Percentiles rank a stretch among this genome's conserved stretches.
phyloP scores from a whole-genome alignment of 345 rosid genomes.

The Aurinia saxatilis region DNA sequence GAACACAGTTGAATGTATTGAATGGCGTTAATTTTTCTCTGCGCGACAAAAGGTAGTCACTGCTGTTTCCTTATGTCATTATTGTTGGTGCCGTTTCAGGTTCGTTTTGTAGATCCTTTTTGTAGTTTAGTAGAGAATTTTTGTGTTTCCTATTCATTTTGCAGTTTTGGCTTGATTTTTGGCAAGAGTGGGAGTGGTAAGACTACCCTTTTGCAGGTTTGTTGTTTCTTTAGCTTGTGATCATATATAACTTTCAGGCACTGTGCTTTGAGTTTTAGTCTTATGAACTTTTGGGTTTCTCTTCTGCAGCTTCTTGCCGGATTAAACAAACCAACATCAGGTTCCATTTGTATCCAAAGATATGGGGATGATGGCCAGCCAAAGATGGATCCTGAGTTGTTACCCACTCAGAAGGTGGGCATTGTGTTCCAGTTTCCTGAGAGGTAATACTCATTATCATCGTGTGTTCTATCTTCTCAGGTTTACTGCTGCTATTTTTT shows the following conservation, averaged over 20 bases:
- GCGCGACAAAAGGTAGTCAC: constrained; percentile 54
- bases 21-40: constrained; percentile 69
- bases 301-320: constrained; percentile 79
- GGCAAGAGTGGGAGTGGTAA: constrained; percentile 97
- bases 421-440: constrained; percentile 96
- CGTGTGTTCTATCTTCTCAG: background rate
- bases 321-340: constrained; percentile 75
- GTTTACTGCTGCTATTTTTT: background rate
- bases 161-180: constrained; percentile 90
- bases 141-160: constrained; percentile 9
- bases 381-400: constrained; percentile 30
- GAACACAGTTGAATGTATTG: constrained; percentile 65
- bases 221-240: background rate
- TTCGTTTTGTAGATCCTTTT: too few relatives aligned
- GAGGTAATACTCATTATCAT: constrained; percentile 39
- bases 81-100: too few relatives aligned
- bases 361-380: constrained; percentile 55
- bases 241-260: background rate
- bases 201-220: constrained; percentile 88
- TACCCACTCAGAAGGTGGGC: constrained; percentile 73
- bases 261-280: background rate
- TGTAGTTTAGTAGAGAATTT: too few relatives aligned
- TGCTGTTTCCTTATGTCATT: background rate
- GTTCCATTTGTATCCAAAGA: constrained; percentile 66
- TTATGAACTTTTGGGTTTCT: background rate